Evolutionary conservation across 108 stramenopile genomes (phyloP).

Genomic region (Tribonema minus): DNA sequence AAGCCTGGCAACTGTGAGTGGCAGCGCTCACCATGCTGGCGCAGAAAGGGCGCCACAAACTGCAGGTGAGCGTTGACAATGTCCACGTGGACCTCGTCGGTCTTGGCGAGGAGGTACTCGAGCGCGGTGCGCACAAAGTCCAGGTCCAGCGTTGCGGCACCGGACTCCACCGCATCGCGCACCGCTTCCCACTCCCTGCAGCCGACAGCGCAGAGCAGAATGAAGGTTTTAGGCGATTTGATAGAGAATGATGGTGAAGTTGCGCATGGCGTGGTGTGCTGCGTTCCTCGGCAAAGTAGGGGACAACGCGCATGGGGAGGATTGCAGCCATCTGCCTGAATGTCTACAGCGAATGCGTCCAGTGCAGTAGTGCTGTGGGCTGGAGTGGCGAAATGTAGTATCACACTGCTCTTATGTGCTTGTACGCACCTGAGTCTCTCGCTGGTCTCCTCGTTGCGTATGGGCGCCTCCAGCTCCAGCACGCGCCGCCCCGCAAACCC

Average conservation of each 20-base stretch:
- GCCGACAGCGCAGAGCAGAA: neutral
- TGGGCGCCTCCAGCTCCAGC: slow-evolving; percentile 44
- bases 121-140: slow-evolving; percentile 28
- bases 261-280: too few relatives aligned
- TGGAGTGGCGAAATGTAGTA: neutral
- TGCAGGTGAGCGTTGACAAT: slow-evolving; percentile 44
- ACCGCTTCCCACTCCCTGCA: neutral
- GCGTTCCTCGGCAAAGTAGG: neutral
- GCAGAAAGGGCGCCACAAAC: slow-evolving; percentile 41
- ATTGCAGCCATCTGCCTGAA: neutral
- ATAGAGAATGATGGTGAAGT: neutral
- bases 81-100: slow-evolving; percentile 46
- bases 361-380: neutral
- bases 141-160: slow-evolving; percentile 6
- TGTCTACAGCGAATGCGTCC: neutral
- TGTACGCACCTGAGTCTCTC: slow-evolving; percentile 3
- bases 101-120: slow-evolving; percentile 39
- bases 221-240: neutral
- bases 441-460: slow-evolving; percentile 38
- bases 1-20: too few relatives aligned
- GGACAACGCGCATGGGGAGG: neutral
- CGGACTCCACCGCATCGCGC: slow-evolving; percentile 26
- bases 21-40: slow-evolving; percentile 40
- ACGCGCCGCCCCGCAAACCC: slow-evolving; percentile 36
- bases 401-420: neutral